Evolutionary conservation across 352 stramenopile genomes (phyloP), one percentile per base, ranked within the genome.

Genomic region (Phytophthora megakarya): DNA sequence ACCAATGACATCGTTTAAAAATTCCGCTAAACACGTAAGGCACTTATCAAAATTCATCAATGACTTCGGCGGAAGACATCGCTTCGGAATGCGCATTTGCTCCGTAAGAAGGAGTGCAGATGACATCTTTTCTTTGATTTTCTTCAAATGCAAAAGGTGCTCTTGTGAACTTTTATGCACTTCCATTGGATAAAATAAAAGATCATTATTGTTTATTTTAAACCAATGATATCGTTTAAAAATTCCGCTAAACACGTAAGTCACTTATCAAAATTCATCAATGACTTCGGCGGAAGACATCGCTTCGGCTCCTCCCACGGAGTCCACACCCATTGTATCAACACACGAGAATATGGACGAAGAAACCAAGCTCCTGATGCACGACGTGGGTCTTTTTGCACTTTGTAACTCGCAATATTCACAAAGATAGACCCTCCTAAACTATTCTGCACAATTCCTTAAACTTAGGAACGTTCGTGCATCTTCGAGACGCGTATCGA

Each of bases 401-500:
- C 16, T 9, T 11, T 9, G 0, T 50, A 69, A 55, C 19, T 65
- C 37, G 43, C 30, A 47, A 18, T 55, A 61, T 61, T 50, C 6
- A 35, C 32, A 3, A n/a, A 53, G 32, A 46, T 51, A 47, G 18
- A 38, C 1, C 3, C 47, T 11, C 52, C 19, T 60, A 55, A 67
- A 67, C 9, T 46, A 42, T 53, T 13, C 16, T 25, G 28, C 26
- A 18, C 40, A 42, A 25, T 1, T 32, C n/a, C n/a, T n/a, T n/a
- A n/a, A 9, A 19, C n/a, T 28, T 50, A 95, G 86, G 84, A 93
- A 68, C 83, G 84, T 3, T 95, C 86, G 1, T 91, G 75, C 63
- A 89, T 95, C 56, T 95, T 95, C 51, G 86, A 95, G 72, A 90
- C 80, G 15, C 83, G 86, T 33, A 79, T 93, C 16, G 80, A 92